Percentiles rank a stretch among this genome's conserved stretches.
Evolutionary conservation across 2,329 filamentous ascomycete species (phyloP).

Genomic region (Helminthosporium solani): DNA sequence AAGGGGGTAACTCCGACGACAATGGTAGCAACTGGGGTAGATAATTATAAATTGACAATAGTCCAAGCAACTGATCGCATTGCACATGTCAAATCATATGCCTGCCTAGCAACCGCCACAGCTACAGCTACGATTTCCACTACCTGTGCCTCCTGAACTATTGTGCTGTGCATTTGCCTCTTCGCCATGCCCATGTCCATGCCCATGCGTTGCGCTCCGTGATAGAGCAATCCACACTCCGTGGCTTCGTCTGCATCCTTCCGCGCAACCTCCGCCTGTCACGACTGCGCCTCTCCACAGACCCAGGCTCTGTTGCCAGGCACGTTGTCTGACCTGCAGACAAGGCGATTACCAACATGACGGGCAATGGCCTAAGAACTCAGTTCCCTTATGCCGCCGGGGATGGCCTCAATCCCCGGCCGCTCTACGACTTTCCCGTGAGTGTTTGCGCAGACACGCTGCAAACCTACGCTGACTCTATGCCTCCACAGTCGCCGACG

Average conservation of each 20-base stretch:
- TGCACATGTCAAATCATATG: too few species aligned
- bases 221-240: too few species aligned
- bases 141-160: not conserved
- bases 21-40: too few species aligned
- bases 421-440: constrained; percentile 37
- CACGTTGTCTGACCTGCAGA: not conserved
- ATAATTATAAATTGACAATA: too few species aligned
- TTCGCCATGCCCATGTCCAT: not conserved
- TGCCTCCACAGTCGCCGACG: constrained; percentile 26
- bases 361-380: constrained; percentile 37
- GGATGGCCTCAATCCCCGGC: constrained; percentile 35
- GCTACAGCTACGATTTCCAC: not conserved
- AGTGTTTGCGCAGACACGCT: not conserved
- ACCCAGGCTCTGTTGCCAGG: constrained; percentile 5
- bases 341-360: constrained; percentile 20
- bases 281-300: constrained; percentile 23
- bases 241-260: constrained; percentile 22
- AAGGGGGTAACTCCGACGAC: too few species aligned
- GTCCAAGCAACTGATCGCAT: too few species aligned
- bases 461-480: not conserved
- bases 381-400: constrained; percentile 35
- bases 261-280: constrained; percentile 12
- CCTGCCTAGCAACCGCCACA: too few species aligned
- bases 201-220: constrained; percentile 30
- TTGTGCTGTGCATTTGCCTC: not conserved